Base-by-base conservation (phyloP, 306 rosid genomes). In the Sicyos baderoa region DNA sequence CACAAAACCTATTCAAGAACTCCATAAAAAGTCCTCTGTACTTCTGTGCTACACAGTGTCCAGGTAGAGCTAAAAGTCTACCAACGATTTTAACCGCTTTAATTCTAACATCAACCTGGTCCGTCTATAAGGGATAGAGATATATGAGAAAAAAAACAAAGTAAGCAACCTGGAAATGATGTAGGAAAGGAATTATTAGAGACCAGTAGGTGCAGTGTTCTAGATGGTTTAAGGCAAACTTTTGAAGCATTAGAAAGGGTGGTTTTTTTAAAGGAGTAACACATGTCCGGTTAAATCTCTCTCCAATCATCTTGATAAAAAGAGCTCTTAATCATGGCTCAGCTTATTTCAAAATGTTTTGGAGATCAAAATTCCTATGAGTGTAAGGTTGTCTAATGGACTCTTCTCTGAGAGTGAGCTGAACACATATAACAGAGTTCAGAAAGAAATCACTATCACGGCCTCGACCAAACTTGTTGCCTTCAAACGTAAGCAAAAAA, bases 61-160 rank as follows among this genome's bases (percentile, higher is more conserved):
- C 82, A 8, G 97, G 84, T 76, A 90, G 80, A 27, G 96, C 74
- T 79, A 90, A 80, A 74, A 93, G 88, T 77, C 84, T 88, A 49
- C 99, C 99, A 21, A 88, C 79, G 78, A 93, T 85, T 75, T 79
- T 85, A 72, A 93, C 97, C 76, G 99, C 94, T 86, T 93, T 88
- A 63, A 93, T 88, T 74, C 97, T 85, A 69, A 84, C 84, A 78
- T 93, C 99, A 54, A 93, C 97, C 76, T 93, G 97, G 75, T 90
- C 99, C 70, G 96, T 91, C 99, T 93, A 68, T 74, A 54, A 61
- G 79, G 21, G 50, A 29, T 51, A 75, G 56, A 56, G 45, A 76
- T 71, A 70, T 65, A 72, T 40, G 18, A 74, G 55, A 45, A 72
- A 23, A 51, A 25, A 66, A 65, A 65, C 54, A 65, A 21, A 5